Conservation (phyloP, 1,284 basidiomycete species). For the Boletellus sp. region DNA sequence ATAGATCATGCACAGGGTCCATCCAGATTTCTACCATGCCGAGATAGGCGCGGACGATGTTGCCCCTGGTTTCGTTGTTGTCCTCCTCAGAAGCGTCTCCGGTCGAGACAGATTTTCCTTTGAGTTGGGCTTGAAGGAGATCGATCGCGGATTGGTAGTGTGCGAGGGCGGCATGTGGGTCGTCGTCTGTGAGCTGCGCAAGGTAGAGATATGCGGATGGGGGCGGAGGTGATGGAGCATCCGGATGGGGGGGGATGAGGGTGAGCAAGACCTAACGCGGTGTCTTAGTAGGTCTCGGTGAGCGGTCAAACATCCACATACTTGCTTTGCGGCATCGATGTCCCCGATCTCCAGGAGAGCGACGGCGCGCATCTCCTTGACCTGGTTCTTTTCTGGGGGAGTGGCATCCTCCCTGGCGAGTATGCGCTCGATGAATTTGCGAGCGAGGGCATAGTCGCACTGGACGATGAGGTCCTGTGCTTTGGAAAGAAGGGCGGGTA, state of each 20-base stretch:
- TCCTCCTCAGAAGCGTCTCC: slow-evolving; percentile 38
- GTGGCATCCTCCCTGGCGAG: slow-evolving; percentile 57
- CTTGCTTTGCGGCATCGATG: slow-evolving; percentile 68
- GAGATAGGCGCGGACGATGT: slow-evolving; percentile 80
- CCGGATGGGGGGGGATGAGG: slow-evolving; percentile 56
- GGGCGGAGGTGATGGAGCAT: slow-evolving; percentile 60
- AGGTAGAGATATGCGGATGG: slow-evolving; percentile 88
- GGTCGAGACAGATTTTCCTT: slow-evolving; percentile 52
- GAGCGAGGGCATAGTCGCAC: slow-evolving; percentile 81
- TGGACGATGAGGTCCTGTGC: slow-evolving; percentile 77
- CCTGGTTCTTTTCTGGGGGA: slow-evolving; percentile 58
- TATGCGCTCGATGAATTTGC: slow-evolving; percentile 67
- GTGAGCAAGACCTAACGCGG: slow-evolving; percentile 58
- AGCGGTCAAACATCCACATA: slow-evolving; percentile 33
- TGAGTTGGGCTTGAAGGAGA: slow-evolving; percentile 67
- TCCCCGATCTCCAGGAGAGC: slow-evolving; percentile 78
- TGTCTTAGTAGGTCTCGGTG: slow-evolving; percentile 1
- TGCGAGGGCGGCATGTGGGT: slow-evolving; percentile 73
- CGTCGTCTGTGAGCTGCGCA: slow-evolving; percentile 78
- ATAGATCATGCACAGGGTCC: slow-evolving; percentile 84
- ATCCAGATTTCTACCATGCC: slow-evolving; percentile 97
- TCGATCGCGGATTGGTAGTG: slow-evolving; percentile 83
- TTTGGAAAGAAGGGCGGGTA: slow-evolving; percentile 63
- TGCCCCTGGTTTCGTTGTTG: slow-evolving; percentile 64
- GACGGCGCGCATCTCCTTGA: slow-evolving; percentile 78